A percentile compares a stretch with the other conserved stretches of the same genome.
Conservation (phyloP, 106 monocot genomes). For the Dactylorhiza incarnata region DNA sequence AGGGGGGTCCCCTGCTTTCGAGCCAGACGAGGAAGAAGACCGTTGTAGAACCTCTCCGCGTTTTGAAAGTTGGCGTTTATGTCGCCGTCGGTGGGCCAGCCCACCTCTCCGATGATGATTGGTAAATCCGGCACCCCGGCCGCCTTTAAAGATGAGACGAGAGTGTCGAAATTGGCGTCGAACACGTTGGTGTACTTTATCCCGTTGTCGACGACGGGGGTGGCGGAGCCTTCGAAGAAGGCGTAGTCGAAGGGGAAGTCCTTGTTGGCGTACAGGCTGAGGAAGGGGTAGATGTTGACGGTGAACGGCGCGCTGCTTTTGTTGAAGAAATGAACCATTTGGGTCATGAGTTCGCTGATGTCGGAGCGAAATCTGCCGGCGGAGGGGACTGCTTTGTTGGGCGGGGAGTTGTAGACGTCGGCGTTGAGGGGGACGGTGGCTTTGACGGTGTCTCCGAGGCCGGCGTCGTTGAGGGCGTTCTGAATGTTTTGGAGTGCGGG, state of each 20-base stretch:
- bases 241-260: constrained; percentile 50
- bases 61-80: constrained; percentile 22
- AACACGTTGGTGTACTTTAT: constrained; percentile 54
- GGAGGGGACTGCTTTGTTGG: constrained; percentile 26
- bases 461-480: constrained; percentile 50
- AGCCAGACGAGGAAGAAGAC: constrained; percentile 24
- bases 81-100: constrained; percentile 57
- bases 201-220: constrained; percentile 12
- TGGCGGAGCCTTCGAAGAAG: constrained; percentile 38
- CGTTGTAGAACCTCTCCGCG: constrained; percentile 45
- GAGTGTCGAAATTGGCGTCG: constrained; percentile 53
- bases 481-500: constrained; percentile 66
- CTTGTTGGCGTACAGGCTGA: constrained; percentile 32
- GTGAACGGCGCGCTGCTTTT: constrained; percentile 40
- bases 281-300: constrained; percentile 57
- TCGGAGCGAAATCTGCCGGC: constrained; percentile 39
- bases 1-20: constrained; percentile 37
- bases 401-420: constrained; percentile 46
- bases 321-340: constrained; percentile 38
- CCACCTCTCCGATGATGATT: constrained; percentile 39
- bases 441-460: constrained; percentile 33
- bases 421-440: constrained; percentile 68
- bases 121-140: constrained; percentile 27
- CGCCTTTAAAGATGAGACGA: constrained; percentile 38
- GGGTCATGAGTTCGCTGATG: constrained; percentile 34